Conservation (phyloP, 208 protist genomes). For the Leishmania turanica region DNA sequence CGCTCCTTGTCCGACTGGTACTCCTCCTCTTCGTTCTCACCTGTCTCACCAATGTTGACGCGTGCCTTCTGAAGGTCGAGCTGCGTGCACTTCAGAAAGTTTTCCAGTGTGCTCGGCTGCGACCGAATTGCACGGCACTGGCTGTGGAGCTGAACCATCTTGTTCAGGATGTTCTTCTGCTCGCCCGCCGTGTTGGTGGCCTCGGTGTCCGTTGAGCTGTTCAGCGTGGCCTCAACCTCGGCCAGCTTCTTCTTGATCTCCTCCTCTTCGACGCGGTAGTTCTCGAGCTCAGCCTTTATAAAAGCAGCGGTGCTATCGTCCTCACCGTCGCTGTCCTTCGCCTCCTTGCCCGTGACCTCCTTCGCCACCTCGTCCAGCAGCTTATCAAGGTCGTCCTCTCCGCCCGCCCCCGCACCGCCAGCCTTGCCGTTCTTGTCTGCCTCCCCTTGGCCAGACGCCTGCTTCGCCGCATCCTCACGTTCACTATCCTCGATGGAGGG, state of each 20-base stretch:
- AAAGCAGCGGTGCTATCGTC: slow-evolving; percentile 39
- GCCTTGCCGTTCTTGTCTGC: slow-evolving; percentile 11
- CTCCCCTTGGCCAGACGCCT: slow-evolving; percentile 40
- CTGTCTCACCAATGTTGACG: slow-evolving; percentile 73
- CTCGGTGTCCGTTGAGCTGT: slow-evolving; percentile 37
- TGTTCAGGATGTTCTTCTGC: slow-evolving; percentile 61
- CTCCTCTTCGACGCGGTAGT: slow-evolving; percentile 68
- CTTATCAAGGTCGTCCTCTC: slow-evolving; percentile 72
- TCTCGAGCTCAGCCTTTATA: slow-evolving; percentile 78
- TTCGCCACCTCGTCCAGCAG: slow-evolving; percentile 80
- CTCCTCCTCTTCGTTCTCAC: slow-evolving; percentile 68
- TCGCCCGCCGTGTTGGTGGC: slow-evolving; percentile 39
- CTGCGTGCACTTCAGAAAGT: slow-evolving; percentile 63
- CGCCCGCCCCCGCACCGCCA: slow-evolving; percentile 13
- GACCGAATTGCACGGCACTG: slow-evolving; percentile 69
- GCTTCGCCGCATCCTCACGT: slow-evolving; percentile 24
- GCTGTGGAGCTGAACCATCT: slow-evolving; percentile 80
- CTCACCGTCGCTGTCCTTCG: slow-evolving; percentile 28
- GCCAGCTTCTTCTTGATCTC: slow-evolving; percentile 69
- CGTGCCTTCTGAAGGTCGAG: slow-evolving; percentile 84
- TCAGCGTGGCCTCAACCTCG: slow-evolving; percentile 40
- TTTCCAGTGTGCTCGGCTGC: slow-evolving; percentile 59
- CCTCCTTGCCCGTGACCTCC: slow-evolving; percentile 47
- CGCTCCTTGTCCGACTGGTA: slow-evolving; percentile 77
- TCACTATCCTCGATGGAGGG: slow-evolving; percentile 37